Percentiles rank a stretch among this genome's conserved stretches.
Evolutionary conservation across 2,329 filamentous ascomycete species (phyloP).

Genomic region (Incumbomyces lentus): DNA sequence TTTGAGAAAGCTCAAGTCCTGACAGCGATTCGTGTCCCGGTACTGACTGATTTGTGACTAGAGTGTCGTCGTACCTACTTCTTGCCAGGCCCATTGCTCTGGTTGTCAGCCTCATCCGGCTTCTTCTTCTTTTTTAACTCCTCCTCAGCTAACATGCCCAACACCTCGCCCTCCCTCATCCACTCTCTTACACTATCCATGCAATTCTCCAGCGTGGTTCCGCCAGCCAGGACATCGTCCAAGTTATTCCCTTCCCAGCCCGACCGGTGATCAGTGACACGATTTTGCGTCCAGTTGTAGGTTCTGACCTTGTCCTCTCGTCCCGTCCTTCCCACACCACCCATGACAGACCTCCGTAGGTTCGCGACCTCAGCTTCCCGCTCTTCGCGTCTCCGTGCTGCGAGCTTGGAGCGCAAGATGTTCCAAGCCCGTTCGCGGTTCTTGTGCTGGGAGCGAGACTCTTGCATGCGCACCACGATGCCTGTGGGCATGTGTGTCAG

Average conservation of each 20-base stretch:
- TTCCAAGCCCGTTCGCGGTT: conserved; percentile 85
- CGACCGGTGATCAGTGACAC: conserved; percentile 81
- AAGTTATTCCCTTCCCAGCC: conserved; percentile 71
- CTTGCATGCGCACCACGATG: conserved; percentile 82
- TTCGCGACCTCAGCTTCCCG: conserved; percentile 69
- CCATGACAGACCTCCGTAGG: conserved; percentile 67
- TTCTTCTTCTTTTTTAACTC: conserved; percentile 33
- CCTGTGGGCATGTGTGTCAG: conserved; percentile 84
- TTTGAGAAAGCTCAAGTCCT: no score
- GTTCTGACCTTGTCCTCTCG: conserved; percentile 89
- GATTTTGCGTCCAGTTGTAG: conserved; percentile 70
- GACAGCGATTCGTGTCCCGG: no score
- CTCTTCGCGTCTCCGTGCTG: conserved; percentile 67
- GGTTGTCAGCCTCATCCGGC: not conserved
- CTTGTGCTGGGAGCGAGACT: conserved; percentile 77
- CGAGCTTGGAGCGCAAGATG: conserved; percentile 69
- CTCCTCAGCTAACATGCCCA: conserved; percentile 56
- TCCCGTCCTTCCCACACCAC: conserved; percentile 67
- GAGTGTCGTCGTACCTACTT: conserved; percentile 9
- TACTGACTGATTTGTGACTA: no score
- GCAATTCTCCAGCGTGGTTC: conserved; percentile 59
- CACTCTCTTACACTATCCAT: conserved; percentile 70
- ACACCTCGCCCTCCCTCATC: conserved; percentile 65
- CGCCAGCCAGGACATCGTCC: conserved; percentile 67
- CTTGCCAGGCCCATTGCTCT: conserved; percentile 6